Conservation (phyloP, 345 rosid genomes). For the Eucalyptus rudis region DNA sequence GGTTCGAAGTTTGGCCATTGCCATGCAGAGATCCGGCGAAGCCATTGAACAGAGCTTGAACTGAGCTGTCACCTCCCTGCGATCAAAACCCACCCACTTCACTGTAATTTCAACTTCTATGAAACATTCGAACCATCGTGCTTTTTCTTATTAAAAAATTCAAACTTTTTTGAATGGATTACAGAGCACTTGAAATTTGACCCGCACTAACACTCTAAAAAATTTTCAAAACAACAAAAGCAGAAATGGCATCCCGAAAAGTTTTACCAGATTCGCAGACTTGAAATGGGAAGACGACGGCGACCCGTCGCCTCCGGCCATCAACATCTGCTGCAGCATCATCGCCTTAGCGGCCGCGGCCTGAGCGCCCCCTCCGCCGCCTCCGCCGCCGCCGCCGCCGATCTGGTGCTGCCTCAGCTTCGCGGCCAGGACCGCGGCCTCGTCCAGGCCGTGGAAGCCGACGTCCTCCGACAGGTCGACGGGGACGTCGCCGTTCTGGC, state of each 20-base stretch:
- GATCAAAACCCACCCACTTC: background rate
- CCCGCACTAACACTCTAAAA: background rate
- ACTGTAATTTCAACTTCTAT: background rate
- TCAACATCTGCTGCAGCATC: slow-evolving; percentile 45
- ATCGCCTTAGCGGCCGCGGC: slow-evolving; percentile 18
- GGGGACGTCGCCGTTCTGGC: slow-evolving; percentile 13
- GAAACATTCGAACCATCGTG: background rate
- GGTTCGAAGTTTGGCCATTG: slow-evolving; percentile 8
- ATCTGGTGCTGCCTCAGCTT: slow-evolving; percentile 39
- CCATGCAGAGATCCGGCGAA: slow-evolving; percentile 52
- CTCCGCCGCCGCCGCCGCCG: slow-evolving; percentile 9
- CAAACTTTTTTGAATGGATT: background rate
- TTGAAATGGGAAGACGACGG: slow-evolving; percentile 2
- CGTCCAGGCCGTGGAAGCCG: slow-evolving; percentile 27
- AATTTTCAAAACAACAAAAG: background rate
- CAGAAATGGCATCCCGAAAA: background rate
- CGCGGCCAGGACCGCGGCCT: slow-evolving; percentile 16
- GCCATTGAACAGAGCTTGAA: slow-evolving; percentile 41
- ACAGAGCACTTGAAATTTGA: background rate
- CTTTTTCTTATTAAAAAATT: background rate
- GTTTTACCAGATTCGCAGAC: slow-evolving; percentile 8
- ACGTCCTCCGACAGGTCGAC: slow-evolving; percentile 9
- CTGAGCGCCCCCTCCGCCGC: background rate
- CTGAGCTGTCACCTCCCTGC: slow-evolving; percentile 31
- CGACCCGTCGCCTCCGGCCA: slow-evolving; percentile 27